Conservation (phyloP, 1,284 basidiomycete species). For the Violaceomyces palustris region DNA sequence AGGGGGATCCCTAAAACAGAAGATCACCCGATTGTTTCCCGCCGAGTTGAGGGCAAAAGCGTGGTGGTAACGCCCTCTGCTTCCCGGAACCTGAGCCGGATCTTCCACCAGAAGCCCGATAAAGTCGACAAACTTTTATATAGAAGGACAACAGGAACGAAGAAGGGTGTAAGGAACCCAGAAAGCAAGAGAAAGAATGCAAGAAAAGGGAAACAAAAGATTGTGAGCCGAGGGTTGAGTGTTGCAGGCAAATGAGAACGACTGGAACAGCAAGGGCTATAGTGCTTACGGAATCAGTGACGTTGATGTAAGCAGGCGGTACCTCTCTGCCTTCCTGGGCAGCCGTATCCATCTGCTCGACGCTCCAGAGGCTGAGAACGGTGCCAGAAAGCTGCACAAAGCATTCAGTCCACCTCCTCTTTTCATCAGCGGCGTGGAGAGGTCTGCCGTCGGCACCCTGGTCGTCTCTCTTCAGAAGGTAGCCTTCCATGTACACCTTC, state of each 20-base stretch:
- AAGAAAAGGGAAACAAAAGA: background rate
- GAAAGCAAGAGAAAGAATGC: background rate
- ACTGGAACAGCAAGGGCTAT: constrained; percentile 2
- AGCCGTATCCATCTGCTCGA: constrained; percentile 74
- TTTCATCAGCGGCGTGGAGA: constrained; percentile 34
- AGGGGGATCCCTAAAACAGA: constrained; percentile 57
- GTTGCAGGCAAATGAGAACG: too few species aligned
- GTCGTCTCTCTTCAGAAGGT: constrained; percentile 46
- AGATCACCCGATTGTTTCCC: constrained; percentile 81
- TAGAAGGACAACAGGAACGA: constrained; percentile 55
- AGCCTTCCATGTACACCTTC: constrained; percentile 53
- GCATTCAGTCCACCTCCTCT: constrained; percentile 45
- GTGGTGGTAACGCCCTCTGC: constrained; percentile 59
- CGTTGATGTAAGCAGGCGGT: constrained; percentile 77
- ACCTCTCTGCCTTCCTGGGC: constrained; percentile 73
- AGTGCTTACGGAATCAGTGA: constrained; percentile 73
- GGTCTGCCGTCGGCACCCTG: constrained; percentile 46
- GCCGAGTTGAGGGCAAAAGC: constrained; percentile 91
- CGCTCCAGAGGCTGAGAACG: constrained; percentile 84
- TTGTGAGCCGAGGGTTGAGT: too few species aligned
- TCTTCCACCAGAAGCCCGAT: constrained; percentile 58
- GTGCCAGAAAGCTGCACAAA: constrained; percentile 85
- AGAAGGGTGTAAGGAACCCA: constrained; percentile 8
- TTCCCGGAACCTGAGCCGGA: constrained; percentile 55
- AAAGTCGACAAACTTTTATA: constrained; percentile 60